A percentile compares a stretch with the other conserved stretches of the same genome.
phyloP scores from a whole-genome alignment of 148 eudicot species.

The Polygonum aviculare region DNA sequence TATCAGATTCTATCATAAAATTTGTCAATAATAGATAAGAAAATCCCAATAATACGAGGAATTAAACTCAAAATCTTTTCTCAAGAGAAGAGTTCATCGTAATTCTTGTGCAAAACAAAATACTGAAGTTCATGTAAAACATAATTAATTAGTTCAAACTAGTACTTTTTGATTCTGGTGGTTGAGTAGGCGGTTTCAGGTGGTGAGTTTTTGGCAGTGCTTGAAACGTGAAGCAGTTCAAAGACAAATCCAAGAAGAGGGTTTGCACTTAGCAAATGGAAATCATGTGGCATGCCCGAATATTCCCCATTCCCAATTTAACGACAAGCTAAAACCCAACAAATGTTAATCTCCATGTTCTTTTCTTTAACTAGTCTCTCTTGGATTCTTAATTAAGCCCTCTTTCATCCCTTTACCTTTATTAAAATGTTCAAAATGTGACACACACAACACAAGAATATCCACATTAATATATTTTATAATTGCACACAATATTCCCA shows the following conservation, averaged over 20 bases:
- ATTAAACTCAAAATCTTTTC: too few relatives aligned
- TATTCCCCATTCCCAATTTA: not conserved
- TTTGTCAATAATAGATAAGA: too few relatives aligned
- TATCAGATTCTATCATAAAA: too few relatives aligned
- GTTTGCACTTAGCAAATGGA: not conserved
- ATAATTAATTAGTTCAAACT: too few relatives aligned
- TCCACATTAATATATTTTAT: too few relatives aligned
- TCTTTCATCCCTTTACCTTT: not conserved
- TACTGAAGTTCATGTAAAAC: too few relatives aligned
- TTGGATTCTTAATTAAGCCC: not conserved
- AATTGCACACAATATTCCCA: too few relatives aligned
- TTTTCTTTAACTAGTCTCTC: not conserved
- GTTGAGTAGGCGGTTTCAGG: not conserved
- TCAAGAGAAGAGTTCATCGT: too few relatives aligned
- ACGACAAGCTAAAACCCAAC: constrained; percentile 4
- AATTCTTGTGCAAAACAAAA: too few relatives aligned
- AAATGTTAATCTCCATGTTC: not conserved
- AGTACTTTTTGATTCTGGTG: not conserved
- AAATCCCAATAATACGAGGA: too few relatives aligned
- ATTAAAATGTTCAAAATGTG: not conserved
- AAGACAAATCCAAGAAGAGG: not conserved
- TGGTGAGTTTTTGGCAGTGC: not conserved
- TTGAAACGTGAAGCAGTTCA: not conserved
- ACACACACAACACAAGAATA: too few relatives aligned
- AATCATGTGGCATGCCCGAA: constrained; percentile 3